A percentile compares a stretch with the other conserved stretches of the same genome.
Conservation (phyloP, 164 flowering plant species). For the Macadamia tetraphylla region DNA sequence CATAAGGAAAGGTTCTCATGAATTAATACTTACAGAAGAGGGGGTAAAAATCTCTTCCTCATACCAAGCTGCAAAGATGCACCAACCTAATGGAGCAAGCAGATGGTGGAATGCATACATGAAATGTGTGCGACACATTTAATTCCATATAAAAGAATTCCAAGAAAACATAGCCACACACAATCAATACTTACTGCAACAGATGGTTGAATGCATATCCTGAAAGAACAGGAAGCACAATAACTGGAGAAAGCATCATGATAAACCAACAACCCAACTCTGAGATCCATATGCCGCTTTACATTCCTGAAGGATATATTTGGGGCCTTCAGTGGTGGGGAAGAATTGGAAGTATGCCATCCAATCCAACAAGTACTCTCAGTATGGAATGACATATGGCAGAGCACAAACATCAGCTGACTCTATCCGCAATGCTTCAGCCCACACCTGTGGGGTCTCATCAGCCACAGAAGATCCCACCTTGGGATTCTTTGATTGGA, state of each 20-base stretch:
- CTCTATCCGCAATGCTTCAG: conserved; percentile 52
- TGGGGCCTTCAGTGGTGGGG: not conserved
- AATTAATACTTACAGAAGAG: conserved; percentile 13
- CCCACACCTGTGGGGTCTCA: conserved; percentile 56
- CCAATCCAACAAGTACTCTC: conserved; percentile 18
- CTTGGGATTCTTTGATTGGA: conserved; percentile 26
- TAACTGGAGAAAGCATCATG: conserved; percentile 25
- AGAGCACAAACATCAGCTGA: conserved; percentile 64
- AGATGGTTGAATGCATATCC: conserved; percentile 14
- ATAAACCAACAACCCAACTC: conserved; percentile 15
- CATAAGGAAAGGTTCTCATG: conserved; percentile 14
- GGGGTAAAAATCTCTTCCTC: conserved; percentile 8
- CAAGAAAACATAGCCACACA: conserved; percentile 15
- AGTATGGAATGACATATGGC: conserved; percentile 83
- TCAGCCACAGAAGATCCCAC: conserved; percentile 17
- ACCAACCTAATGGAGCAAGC: conserved; percentile 21
- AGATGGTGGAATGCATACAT: not conserved
- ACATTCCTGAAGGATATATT: conserved; percentile 10
- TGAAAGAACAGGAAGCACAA: conserved; percentile 18
- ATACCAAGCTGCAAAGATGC: conserved; percentile 20
- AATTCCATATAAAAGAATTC: conserved; percentile 15
- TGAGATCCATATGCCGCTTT: conserved; percentile 19
- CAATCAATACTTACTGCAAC: conserved; percentile 18
- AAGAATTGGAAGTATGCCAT: not conserved
- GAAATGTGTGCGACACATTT: conserved; percentile 12